phyloP scores from a whole-genome alignment of 129 eudicot species.

The Helichrysum umbraculigerum region DNA sequence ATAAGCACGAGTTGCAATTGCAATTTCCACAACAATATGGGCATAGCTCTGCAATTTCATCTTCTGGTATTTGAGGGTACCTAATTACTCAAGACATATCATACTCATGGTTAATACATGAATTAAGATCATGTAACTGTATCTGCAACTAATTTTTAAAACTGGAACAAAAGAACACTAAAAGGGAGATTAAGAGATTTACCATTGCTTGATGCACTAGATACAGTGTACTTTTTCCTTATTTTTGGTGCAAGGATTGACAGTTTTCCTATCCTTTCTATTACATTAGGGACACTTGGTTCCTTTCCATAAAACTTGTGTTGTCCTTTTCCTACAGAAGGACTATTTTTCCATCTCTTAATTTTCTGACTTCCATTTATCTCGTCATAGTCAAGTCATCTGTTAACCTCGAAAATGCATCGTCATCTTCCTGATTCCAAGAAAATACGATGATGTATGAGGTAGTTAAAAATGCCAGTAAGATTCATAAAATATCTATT shows the following conservation, averaged over 20 bases:
- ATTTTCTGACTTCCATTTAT: no score
- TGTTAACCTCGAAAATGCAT: no score
- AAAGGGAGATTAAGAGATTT: background rate
- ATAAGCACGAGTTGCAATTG: slow-evolving; percentile 81
- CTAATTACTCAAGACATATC: slow-evolving; percentile 30
- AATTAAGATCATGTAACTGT: background rate
- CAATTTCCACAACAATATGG: slow-evolving; percentile 80
- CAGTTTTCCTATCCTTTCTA: background rate
- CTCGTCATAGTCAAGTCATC: no score
- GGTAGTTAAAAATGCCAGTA: no score
- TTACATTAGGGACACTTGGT: background rate
- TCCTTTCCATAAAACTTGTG: no score
- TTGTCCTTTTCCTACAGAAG: no score
- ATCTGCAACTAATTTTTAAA: background rate
- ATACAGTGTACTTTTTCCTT: slow-evolving; percentile 4
- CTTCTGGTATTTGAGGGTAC: slow-evolving; percentile 67
- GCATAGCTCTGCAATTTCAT: slow-evolving; percentile 56
- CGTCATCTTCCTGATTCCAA: no score
- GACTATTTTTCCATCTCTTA: no score
- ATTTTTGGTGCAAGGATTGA: background rate
- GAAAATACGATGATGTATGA: no score
- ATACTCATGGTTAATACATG: background rate
- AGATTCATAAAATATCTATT: no score
- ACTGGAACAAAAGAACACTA: background rate
- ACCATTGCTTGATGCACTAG: slow-evolving; percentile 1